Conservation (phyloP, 768 basidiomycete species). For the Lepiota brunneoincarnata region DNA sequence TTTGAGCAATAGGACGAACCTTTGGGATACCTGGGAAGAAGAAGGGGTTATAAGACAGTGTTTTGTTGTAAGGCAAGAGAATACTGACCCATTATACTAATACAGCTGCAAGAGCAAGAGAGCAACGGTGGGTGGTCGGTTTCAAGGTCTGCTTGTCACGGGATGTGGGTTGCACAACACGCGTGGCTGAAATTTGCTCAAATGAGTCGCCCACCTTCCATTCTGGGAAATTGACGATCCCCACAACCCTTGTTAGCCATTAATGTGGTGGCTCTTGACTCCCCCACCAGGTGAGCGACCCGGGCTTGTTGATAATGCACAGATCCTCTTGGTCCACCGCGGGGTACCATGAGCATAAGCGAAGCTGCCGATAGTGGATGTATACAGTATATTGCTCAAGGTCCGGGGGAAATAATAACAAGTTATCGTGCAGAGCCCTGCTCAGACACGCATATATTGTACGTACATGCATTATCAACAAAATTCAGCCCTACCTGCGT, state of each 20-base stretch:
- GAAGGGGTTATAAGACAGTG: background rate
- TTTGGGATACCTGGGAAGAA: conserved; percentile 55
- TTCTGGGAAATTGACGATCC: background rate
- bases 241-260: background rate
- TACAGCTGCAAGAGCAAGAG: conserved; percentile 5
- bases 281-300: too few relatives aligned
- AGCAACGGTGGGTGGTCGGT: conserved; percentile 12
- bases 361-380: too few relatives aligned
- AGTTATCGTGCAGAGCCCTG: too few relatives aligned
- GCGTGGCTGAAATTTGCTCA: background rate
- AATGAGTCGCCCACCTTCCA: background rate
- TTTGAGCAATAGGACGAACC: conserved; percentile 35
- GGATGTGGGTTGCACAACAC: background rate
- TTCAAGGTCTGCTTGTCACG: conserved; percentile 8
- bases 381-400: too few relatives aligned
- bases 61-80: background rate
- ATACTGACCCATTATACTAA: conserved; percentile 11
- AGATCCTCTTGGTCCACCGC: too few relatives aligned
- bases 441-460: too few relatives aligned
- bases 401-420: too few relatives aligned
- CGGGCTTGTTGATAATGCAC: too few relatives aligned
- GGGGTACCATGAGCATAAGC: too few relatives aligned
- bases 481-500: too few relatives aligned
- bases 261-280: too few relatives aligned
- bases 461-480: too few relatives aligned